These are phyloP conservation scores for Cicer cuneatum DNA, from an alignment of 306 rosid genomes.

Conservation along the genomic window DNA sequence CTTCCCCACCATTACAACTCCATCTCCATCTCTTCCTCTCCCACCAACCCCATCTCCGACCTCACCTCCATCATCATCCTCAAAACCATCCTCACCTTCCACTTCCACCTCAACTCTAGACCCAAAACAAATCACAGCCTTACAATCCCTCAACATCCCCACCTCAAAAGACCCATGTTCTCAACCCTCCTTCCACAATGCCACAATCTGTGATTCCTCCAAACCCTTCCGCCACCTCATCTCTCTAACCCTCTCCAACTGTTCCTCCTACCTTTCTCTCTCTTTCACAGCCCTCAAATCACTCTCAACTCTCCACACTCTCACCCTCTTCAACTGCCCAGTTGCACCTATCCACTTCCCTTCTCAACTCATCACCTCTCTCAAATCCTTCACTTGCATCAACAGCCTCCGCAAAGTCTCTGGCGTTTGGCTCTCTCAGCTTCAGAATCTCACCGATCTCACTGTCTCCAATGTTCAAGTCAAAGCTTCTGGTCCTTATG, in stretches of 20 bases:
- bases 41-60: slow-evolving; percentile 44
- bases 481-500: slow-evolving; percentile 75
- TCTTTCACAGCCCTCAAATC: slow-evolving; percentile 96
- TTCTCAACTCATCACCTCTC: slow-evolving; percentile 68
- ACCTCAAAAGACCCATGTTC: slow-evolving; percentile 81
- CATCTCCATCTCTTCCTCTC: slow-evolving; percentile 33
- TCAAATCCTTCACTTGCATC: slow-evolving; percentile 74
- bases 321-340: slow-evolving; percentile 84
- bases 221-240: slow-evolving; percentile 86
- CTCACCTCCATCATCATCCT: slow-evolving; percentile 7
- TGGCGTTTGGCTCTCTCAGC: slow-evolving; percentile 86
- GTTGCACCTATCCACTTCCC: slow-evolving; percentile 83
- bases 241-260: slow-evolving; percentile 72
- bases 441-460: slow-evolving; percentile 80
- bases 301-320: slow-evolving; percentile 74
- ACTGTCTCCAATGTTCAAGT: slow-evolving; percentile 60
- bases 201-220: slow-evolving; percentile 70
- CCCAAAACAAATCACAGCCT: slow-evolving; percentile 85
- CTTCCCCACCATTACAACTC: slow-evolving; percentile 30
- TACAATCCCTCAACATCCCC: slow-evolving; percentile 87
- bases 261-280: slow-evolving; percentile 74
- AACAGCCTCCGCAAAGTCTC: slow-evolving; percentile 65
- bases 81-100: slow-evolving; percentile 25
- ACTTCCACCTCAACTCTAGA: slow-evolving; percentile 62
- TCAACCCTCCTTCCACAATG: slow-evolving; percentile 62